phyloP scores from a whole-genome alignment of 1,139 yeast species.

The Candida tetrigidarum region DNA sequence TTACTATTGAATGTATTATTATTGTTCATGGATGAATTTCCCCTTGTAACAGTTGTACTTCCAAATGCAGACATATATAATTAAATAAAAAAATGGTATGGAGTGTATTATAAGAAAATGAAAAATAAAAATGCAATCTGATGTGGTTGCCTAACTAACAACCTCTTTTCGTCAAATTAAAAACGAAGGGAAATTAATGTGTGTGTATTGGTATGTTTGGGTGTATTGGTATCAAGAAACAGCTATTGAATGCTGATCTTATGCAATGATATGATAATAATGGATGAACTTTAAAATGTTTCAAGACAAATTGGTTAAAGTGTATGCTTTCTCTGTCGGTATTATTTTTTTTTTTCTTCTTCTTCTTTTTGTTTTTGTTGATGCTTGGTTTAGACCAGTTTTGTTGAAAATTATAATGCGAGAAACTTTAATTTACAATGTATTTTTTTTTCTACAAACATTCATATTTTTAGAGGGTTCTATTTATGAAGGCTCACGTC shows the following conservation, averaged over 20 bases:
- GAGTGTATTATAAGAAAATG: neutral
- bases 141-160: neutral
- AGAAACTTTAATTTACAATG: neutral
- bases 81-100: constrained; percentile 2
- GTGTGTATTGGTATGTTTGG: neutral
- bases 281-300: too few relatives aligned
- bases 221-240: too few relatives aligned
- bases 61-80: constrained; percentile 29
- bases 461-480: neutral
- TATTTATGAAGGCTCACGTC: too few relatives aligned
- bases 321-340: neutral
- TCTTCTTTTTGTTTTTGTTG: too few relatives aligned
- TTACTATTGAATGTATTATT: constrained; percentile 11
- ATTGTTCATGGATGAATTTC: constrained; percentile 16
- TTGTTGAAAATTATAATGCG: too few relatives aligned
- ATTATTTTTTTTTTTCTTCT: neutral
- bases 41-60: constrained; percentile 14
- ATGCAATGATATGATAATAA: neutral
- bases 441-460: neutral
- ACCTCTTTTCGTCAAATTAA: neutral
- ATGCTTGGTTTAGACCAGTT: constrained; percentile 4
- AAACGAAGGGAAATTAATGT: neutral
- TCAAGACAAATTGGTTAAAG: too few relatives aligned
- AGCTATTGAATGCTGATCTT: neutral
- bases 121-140: neutral